These are phyloP conservation scores for Plantago ovata DNA, from an alignment of 257 asterid species.

Conservation along the genomic window DNA sequence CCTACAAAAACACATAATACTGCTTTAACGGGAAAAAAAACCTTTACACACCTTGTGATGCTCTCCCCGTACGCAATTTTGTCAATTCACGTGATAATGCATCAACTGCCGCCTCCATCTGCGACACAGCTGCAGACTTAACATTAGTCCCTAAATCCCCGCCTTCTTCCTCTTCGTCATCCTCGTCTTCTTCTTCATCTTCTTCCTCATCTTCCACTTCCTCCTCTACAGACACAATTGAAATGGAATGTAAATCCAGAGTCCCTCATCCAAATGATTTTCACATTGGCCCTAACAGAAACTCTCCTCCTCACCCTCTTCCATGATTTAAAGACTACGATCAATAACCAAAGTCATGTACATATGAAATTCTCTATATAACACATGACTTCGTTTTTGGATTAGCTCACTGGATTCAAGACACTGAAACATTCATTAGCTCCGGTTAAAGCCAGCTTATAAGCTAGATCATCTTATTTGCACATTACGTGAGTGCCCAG, in stretches of 20 bases:
- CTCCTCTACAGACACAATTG: slow-evolving; percentile 25
- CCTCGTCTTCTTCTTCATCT: slow-evolving; percentile 35
- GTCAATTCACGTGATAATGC: slow-evolving; percentile 78
- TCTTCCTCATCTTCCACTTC: slow-evolving; percentile 44
- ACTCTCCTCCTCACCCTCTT: slow-evolving; percentile 41
- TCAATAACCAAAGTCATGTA: too few relatives aligned
- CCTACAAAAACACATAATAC: background rate
- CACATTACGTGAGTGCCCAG: too few relatives aligned
- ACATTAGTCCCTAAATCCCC: slow-evolving; percentile 44
- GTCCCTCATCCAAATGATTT: background rate
- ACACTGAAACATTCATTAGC: too few relatives aligned
- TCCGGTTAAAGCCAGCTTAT: too few relatives aligned
- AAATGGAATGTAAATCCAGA: background rate
- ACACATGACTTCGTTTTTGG: too few relatives aligned
- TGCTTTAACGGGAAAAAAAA: background rate
- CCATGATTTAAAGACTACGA: slow-evolving; percentile 11
- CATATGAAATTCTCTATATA: too few relatives aligned
- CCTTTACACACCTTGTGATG: slow-evolving; percentile 56
- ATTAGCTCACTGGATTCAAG: too few relatives aligned
- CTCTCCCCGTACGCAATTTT: slow-evolving; percentile 89
- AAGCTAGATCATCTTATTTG: too few relatives aligned
- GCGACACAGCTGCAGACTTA: slow-evolving; percentile 54
- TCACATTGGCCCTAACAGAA: too few relatives aligned
- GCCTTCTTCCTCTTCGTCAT: slow-evolving; percentile 34
- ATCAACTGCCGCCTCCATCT: slow-evolving; percentile 85